Base-by-base conservation (phyloP, 495 filamentous ascomycete genomes). In the Bryoglossum gracile region DNA sequence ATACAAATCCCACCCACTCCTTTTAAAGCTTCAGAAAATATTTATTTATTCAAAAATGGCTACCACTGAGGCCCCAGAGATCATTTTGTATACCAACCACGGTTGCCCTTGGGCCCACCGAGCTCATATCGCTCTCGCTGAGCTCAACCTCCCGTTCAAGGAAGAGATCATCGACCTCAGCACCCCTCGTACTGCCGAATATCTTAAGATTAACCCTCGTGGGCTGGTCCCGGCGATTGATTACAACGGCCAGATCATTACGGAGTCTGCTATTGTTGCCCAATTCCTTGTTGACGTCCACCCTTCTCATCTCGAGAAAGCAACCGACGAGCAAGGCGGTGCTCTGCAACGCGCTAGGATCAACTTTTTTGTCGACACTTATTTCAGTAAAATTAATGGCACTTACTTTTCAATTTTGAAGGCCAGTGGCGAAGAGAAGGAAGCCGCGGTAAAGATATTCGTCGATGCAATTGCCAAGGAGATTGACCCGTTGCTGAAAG, bases 41-140 rank as follows among this genome's bases (percentile, higher is more conserved):
- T n/a, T n/a, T n/a, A n/a, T n/a, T n/a, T n/a, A n/a, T n/a, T n/a
- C n/a, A n/a, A 69, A 68, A 62, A 63, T 54, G 50, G 60, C 54
- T 23, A 48, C 60, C 4, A 57, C 19, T 26, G 39, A 61, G 37
- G 56, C 63, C 39, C 52, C 52, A 8, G 67, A 69, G 53, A 61
- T 75, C 46, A 73, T 64, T 43, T 61, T 88, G 19, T 94, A 94
- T 65, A 91, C 86, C 47, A 87, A 83, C 72, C 82, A 77, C 54
- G 21, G 37, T 41, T 94, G 88, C 66, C 89, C 89, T 13, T 94
- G 77, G 76, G 87, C 87, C 1, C 86, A 92, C 59, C 82, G 89
- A 19, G 86, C 76, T 1, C 83, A 94, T 59, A 89, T 91, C 37
- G 77, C 78, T 6, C 76, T 94, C 21, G 72, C 75, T 19, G 86